Evolutionary conservation across 495 filamentous ascomycete species (phyloP).

Genomic region (Penicillium nucicola): DNA sequence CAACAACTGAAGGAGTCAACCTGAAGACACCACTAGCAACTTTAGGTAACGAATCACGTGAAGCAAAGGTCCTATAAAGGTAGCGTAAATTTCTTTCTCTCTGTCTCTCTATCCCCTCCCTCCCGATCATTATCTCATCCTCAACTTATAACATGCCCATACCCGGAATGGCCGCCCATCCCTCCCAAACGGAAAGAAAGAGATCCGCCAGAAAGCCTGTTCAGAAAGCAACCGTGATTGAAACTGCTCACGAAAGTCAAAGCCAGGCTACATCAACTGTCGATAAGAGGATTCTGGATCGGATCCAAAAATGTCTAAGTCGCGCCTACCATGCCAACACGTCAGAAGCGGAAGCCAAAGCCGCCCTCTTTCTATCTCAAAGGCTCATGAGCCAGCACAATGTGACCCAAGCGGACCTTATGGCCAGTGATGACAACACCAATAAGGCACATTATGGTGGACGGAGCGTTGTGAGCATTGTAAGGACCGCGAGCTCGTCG

Average conservation of each 20-base stretch:
- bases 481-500: not conserved
- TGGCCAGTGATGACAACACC: slow-evolving; percentile 11
- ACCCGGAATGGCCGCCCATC: no score
- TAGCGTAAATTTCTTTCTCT: no score
- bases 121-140: no score
- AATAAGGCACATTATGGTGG: slow-evolving; percentile 15
- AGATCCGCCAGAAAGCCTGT: not conserved
- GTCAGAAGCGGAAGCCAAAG: slow-evolving; percentile 22
- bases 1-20: no score
- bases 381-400: slow-evolving; percentile 28
- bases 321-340: slow-evolving; percentile 21
- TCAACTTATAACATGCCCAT: no score
- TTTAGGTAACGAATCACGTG: no score
- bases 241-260: not conserved
- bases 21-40: no score
- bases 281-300: slow-evolving; percentile 17
- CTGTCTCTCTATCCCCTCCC: no score
- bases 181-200: no score
- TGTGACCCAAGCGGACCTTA: slow-evolving; percentile 23
- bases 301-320: slow-evolving; percentile 30
- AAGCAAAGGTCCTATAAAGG: no score
- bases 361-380: slow-evolving; percentile 24
- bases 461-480: slow-evolving; percentile 17
- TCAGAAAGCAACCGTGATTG: slow-evolving; percentile 5
- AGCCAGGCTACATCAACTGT: not conserved